Conservation (phyloP, 1,284 basidiomycete species). For the Cutaneotrichosporon mucoides region DNA sequence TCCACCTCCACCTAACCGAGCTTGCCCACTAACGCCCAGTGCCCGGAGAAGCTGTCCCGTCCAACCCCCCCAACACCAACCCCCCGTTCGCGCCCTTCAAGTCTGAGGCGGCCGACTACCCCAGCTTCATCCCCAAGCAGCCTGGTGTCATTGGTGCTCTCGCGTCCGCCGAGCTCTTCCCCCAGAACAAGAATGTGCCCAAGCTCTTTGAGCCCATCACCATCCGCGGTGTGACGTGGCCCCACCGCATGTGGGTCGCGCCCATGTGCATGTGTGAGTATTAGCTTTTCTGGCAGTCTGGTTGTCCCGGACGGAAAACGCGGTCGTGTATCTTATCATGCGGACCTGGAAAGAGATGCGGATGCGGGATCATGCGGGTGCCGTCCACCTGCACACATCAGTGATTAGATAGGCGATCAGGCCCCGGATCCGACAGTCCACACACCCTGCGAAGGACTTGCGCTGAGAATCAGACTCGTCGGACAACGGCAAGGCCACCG, state of each 20-base stretch:
- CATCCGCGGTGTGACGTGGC: conserved; percentile 62
- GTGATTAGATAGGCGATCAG: too few species aligned
- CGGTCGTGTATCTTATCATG: too few species aligned
- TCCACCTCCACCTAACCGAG: background rate
- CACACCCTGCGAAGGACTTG: too few species aligned
- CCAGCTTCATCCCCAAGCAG: conserved; percentile 53
- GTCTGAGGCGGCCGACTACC: conserved; percentile 11
- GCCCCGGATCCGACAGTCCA: too few species aligned
- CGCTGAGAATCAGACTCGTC: conserved; percentile 56
- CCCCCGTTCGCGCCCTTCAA: conserved; percentile 14
- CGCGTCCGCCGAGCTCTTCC: conserved; percentile 15
- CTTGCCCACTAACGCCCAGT: background rate
- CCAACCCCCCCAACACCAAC: conserved; percentile 10
- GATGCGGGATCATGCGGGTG: too few species aligned
- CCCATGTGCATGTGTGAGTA: conserved; percentile 62
- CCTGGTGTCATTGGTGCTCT: conserved; percentile 59
- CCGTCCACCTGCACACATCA: too few species aligned
- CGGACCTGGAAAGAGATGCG: too few species aligned
- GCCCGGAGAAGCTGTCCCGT: background rate
- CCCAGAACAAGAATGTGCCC: conserved; percentile 51
- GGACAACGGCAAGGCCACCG: conserved; percentile 65
- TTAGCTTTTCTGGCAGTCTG: background rate
- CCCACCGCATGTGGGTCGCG: conserved; percentile 56
- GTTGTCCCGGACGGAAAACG: too few species aligned
- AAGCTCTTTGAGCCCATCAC: conserved; percentile 65